A percentile compares a stretch with the other conserved stretches of the same genome.
Conservation (phyloP, 371 early-diverging fungal genomes). For the Thermomucor indicae-seudaticae region DNA sequence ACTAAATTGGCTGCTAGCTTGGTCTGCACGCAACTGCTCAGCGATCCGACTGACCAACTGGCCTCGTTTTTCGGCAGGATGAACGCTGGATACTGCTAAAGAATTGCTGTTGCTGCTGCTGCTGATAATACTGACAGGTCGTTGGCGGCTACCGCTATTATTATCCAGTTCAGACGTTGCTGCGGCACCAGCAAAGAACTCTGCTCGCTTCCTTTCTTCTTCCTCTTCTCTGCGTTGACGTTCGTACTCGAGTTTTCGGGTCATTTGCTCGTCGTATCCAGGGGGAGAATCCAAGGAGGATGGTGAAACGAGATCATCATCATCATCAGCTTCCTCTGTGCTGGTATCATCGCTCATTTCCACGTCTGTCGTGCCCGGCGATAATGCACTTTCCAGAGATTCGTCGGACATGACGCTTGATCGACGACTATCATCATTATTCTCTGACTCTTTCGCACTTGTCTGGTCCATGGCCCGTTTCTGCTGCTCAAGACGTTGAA, state of each 20-base stretch:
- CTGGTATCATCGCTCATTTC: constrained; percentile 9
- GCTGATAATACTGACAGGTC: background rate
- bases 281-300: too few relatives aligned
- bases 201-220: constrained; percentile 23
- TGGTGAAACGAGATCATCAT: too few relatives aligned
- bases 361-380: constrained; percentile 35
- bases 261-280: constrained; percentile 10
- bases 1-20: background rate
- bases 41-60: constrained; percentile 31
- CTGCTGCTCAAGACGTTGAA: constrained; percentile 24
- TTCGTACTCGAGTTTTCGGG: constrained; percentile 15
- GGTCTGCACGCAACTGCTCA: constrained; percentile 21
- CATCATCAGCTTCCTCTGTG: constrained; percentile 12
- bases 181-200: constrained; percentile 20
- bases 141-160: background rate
- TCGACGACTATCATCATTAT: background rate
- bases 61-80: background rate
- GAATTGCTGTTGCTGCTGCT: background rate
- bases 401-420: constrained; percentile 24
- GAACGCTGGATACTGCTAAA: background rate
- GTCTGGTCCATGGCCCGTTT: constrained; percentile 4
- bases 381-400: constrained; percentile 33
- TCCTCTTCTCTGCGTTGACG: constrained; percentile 28
- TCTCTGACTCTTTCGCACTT: background rate
- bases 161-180: background rate